A percentile compares a stretch with the other conserved stretches of the same genome.
Conservation (phyloP, 2,329 filamentous ascomycete genomes). For the Botrytis aclada region DNA sequence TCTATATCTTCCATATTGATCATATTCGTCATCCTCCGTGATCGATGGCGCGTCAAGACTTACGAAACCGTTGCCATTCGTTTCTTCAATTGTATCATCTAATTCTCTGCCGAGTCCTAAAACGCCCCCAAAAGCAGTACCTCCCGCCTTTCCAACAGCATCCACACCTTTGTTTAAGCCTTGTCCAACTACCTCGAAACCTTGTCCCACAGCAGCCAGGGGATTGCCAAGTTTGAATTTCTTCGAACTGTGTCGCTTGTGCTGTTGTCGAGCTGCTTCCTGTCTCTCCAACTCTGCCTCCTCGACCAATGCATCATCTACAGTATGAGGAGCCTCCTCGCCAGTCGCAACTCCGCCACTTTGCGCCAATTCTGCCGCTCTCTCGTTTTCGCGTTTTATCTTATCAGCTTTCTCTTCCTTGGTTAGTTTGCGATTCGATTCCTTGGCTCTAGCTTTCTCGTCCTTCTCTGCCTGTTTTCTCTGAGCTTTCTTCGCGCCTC, state of each 20-base stretch:
- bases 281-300: constrained; percentile 29
- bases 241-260: constrained; percentile 21
- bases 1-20: constrained; percentile 35
- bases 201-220: constrained; percentile 33
- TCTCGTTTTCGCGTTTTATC: constrained; percentile 39
- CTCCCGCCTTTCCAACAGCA: constrained; percentile 40
- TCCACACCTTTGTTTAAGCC: constrained; percentile 33
- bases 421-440: constrained; percentile 38
- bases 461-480: constrained; percentile 53
- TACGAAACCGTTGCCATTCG: constrained; percentile 46
- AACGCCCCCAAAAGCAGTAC: constrained; percentile 45
- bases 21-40: constrained; percentile 32
- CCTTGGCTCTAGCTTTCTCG: constrained; percentile 50
- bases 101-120: constrained; percentile 50
- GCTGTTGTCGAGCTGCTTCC: constrained; percentile 19
- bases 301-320: constrained; percentile 47
- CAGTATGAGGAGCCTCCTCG: constrained; percentile 51
- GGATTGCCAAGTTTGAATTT: constrained; percentile 31
- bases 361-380: constrained; percentile 45
- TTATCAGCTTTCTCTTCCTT: constrained; percentile 39
- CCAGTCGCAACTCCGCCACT: constrained; percentile 51
- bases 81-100: constrained; percentile 52
- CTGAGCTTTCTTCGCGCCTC: constrained; percentile 73
- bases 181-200: constrained; percentile 32
- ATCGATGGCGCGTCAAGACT: constrained; percentile 28